phyloP scores from a whole-genome alignment of 2,329 filamentous ascomycete genomes.

The Venturia nashicola region DNA sequence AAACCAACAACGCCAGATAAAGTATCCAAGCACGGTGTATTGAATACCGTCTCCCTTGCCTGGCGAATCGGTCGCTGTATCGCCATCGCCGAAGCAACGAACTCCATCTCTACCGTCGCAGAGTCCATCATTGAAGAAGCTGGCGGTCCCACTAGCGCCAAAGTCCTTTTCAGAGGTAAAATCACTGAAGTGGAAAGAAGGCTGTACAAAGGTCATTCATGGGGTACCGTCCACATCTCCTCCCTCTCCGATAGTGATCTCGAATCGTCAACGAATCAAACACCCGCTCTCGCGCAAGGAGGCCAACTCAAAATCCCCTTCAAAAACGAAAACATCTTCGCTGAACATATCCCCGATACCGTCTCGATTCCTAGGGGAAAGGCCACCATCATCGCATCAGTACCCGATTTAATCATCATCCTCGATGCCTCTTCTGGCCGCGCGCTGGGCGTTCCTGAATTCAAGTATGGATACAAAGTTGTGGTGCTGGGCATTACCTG shows the following conservation, averaged over 20 bases:
- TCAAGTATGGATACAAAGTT: slow-evolving; percentile 40
- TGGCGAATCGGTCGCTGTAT: slow-evolving; percentile 49
- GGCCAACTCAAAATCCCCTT: slow-evolving; percentile 53
- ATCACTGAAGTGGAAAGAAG: slow-evolving; percentile 48
- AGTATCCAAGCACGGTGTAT: slow-evolving; percentile 24
- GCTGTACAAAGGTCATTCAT: slow-evolving; percentile 44
- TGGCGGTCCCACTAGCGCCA: slow-evolving; percentile 40
- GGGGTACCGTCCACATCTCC: slow-evolving; percentile 44
- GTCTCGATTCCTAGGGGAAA: slow-evolving; percentile 14
- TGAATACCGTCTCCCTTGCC: slow-evolving; percentile 30
- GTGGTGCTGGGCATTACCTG: slow-evolving; percentile 42
- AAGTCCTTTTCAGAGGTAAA: slow-evolving; percentile 51
- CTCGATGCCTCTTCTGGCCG: slow-evolving; percentile 37
- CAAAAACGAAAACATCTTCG: slow-evolving; percentile 65
- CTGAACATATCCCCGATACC: slow-evolving; percentile 24
- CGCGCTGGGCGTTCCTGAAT: slow-evolving; percentile 42
- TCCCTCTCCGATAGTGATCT: slow-evolving; percentile 23
- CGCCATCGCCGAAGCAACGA: slow-evolving; percentile 35
- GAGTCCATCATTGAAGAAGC: slow-evolving; percentile 47
- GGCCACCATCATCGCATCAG: slow-evolving; percentile 32
- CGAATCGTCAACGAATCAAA: slow-evolving; percentile 11
- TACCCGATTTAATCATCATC: slow-evolving; percentile 38
- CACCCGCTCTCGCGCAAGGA: slow-evolving; percentile 21
- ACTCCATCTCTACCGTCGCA: slow-evolving; percentile 41
- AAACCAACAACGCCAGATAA: slow-evolving; percentile 27